Base-by-base conservation (phyloP, 2,329 filamentous ascomycete species). In the Diaporthe citrichinensis region DNA sequence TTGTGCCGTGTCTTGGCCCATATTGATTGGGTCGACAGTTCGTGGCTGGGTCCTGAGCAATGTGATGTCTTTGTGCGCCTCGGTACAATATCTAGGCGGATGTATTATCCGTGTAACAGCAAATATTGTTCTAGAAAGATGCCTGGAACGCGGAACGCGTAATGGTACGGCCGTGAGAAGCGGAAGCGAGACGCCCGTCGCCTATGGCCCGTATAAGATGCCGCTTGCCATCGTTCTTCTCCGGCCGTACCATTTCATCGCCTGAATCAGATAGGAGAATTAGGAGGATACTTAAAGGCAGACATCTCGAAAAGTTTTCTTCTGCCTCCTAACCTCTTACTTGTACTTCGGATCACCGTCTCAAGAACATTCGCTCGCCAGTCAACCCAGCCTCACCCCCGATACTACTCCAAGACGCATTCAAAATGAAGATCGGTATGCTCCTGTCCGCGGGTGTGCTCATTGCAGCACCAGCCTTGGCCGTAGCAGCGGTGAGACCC, bases 1-100 rank as follows among this genome's bases (percentile, higher is more conserved):
- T 76, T 76, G 74, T 76, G 31, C 25, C 25, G 2, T 10, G 25
- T 25, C 15, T 25, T 7, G 53, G 53, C 8, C 36, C 23, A 23
- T 36, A 1, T 41, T 65, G 36, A 73, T 73, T 73, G 71, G 58
- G 49, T 20, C 49, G 1, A 20, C 58, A 28, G n/a, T 28, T 51
- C 28, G 4, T 28, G 34, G 34, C 31, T 53, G 17, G 41, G 41
- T 3, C 34, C 9, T n/a, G 39, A 49, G 57, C 15, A 44, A 59
- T 51, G 17, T 20, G 4, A 65, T 71, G 31, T 57, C 75, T 75
- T 76, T 76, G 75, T 76, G 58, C 57, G 25, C 25, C 14, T 23
- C 20, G 23, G 36, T 17, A 76, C 72, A 76, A 74, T 74, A 41
- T 46, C 57, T 71, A n/a, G 28, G 41, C 9, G 41, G 28, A 4